These are phyloP conservation scores for Lactarius quietus DNA, from an alignment of 768 basidiomycete species.

Conservation along the genomic window DNA sequence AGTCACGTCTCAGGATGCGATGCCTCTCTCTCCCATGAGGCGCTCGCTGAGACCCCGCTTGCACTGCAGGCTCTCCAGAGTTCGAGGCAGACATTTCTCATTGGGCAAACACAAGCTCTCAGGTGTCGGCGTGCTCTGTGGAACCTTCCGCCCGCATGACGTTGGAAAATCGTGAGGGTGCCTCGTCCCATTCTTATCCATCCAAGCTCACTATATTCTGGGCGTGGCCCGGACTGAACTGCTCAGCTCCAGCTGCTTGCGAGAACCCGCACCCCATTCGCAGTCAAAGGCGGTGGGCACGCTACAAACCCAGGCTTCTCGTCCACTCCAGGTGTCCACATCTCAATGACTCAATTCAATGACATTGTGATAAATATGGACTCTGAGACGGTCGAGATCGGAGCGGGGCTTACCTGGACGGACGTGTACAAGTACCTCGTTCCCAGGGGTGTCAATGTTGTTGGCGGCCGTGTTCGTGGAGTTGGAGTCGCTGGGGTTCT, in stretches of 20 bases:
- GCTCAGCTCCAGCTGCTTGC: slow-evolving; percentile 11
- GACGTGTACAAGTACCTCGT: slow-evolving; percentile 29
- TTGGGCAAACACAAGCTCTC: slow-evolving; percentile 22
- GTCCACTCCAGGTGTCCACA: slow-evolving; percentile 32
- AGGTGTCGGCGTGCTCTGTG: slow-evolving; percentile 23
- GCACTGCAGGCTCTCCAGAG: not conserved
- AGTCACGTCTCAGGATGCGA: not conserved
- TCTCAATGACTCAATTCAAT: slow-evolving; percentile 28
- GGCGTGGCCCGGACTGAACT: not conserved
- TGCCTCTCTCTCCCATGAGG: not conserved
- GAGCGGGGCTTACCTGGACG: slow-evolving; percentile 30
- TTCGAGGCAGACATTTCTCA: slow-evolving; percentile 18
- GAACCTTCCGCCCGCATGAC: slow-evolving; percentile 20
- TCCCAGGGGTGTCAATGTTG: slow-evolving; percentile 25
- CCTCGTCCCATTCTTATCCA: too few relatives aligned
- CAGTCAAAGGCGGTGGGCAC: slow-evolving; percentile 31
- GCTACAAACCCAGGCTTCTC: slow-evolving; percentile 27
- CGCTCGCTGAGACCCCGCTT: not conserved
- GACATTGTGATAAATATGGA: slow-evolving; percentile 15
- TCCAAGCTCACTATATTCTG: not conserved
- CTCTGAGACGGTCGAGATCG: slow-evolving; percentile 22
- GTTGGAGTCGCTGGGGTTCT: slow-evolving; percentile 29
- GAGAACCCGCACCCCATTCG: slow-evolving; percentile 7
- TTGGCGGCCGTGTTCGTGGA: slow-evolving; percentile 28
- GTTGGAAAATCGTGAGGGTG: slow-evolving; percentile 19